These are phyloP conservation scores for Ogataea angusta DNA, from an alignment of 805 yeast genomes.

Conservation along the genomic window DNA sequence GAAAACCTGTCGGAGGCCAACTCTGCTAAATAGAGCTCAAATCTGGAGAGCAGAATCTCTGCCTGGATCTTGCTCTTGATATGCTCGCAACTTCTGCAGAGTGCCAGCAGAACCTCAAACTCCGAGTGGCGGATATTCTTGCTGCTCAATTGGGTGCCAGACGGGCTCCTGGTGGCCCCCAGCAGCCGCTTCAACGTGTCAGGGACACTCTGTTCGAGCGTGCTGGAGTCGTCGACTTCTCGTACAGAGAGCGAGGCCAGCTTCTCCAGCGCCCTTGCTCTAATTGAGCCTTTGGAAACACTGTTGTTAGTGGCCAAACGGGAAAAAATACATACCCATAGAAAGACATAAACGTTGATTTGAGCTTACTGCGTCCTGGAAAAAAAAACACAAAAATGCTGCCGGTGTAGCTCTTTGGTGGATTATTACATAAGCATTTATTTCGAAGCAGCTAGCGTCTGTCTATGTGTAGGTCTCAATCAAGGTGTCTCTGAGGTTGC, in stretches of 20 bases:
- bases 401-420: not conserved
- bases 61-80: constrained; percentile 41
- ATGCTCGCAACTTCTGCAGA: constrained; percentile 44
- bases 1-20: constrained; percentile 43
- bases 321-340: constrained; percentile 3
- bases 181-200: constrained; percentile 22
- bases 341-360: not conserved
- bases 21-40: constrained; percentile 45
- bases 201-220: constrained; percentile 24
- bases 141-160: constrained; percentile 14
- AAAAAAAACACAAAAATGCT: not conserved
- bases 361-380: not conserved
- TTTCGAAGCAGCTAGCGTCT: not conserved
- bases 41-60: constrained; percentile 39
- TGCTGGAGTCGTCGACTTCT: constrained; percentile 15
- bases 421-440: constrained; percentile 7
- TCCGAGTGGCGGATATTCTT: constrained; percentile 26
- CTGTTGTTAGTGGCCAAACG: constrained; percentile 18
- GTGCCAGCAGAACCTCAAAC: constrained; percentile 53
- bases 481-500: constrained; percentile 85
- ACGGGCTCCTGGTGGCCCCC: constrained; percentile 16
- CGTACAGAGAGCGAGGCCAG: constrained; percentile 34
- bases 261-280: constrained; percentile 37
- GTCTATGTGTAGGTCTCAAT: constrained; percentile 81
- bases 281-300: constrained; percentile 34